A percentile compares a stretch with the other conserved stretches of the same genome.
phyloP scores from a whole-genome alignment of 164 flowering plant genomes.

The Aristolochia contorta region DNA sequence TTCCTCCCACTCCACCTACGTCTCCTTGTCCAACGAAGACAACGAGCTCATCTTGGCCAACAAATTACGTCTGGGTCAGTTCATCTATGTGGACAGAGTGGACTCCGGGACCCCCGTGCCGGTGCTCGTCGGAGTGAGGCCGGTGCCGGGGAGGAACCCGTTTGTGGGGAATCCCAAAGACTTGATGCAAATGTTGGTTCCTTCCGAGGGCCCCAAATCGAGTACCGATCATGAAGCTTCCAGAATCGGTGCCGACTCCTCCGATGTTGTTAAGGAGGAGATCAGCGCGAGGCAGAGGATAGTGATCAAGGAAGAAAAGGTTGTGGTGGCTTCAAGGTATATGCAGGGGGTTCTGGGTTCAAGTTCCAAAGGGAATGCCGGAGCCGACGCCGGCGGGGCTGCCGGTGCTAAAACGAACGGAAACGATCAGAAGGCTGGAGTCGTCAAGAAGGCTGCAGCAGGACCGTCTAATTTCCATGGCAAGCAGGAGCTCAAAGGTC shows the following conservation, averaged over 20 bases:
- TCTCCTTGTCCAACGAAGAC: conserved; percentile 64
- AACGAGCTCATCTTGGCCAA: conserved; percentile 79
- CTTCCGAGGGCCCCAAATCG: conserved; percentile 31
- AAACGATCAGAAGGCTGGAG: conserved; percentile 29
- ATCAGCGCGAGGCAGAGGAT: conserved; percentile 33
- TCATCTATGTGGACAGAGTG: conserved; percentile 67
- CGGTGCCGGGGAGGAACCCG: conserved; percentile 73
- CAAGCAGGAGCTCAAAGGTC: conserved; percentile 51
- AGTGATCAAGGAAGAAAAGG: conserved; percentile 86
- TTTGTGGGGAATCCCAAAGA: conserved; percentile 87
- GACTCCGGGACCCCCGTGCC: conserved; percentile 83
- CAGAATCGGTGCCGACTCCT: conserved; percentile 16
- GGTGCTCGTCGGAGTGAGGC: conserved; percentile 61
- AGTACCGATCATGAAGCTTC: conserved; percentile 22
- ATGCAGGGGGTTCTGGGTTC: conserved; percentile 50
- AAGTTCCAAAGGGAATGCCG: conserved; percentile 23
- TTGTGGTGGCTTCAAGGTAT: conserved; percentile 75
- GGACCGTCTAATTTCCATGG: conserved; percentile 17
- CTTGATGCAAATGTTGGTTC: conserved; percentile 72
- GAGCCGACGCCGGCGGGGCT: conserved; percentile 18
- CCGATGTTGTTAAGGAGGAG: conserved; percentile 22
- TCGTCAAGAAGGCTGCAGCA: conserved; percentile 24
- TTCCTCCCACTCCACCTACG: conserved; percentile 89
- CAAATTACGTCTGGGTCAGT: conserved; percentile 85
- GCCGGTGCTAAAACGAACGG: conserved; percentile 21